Evolutionary conservation across 371 early-diverging fungal species (phyloP).

Genomic region (Haplosporangium sp.): DNA sequence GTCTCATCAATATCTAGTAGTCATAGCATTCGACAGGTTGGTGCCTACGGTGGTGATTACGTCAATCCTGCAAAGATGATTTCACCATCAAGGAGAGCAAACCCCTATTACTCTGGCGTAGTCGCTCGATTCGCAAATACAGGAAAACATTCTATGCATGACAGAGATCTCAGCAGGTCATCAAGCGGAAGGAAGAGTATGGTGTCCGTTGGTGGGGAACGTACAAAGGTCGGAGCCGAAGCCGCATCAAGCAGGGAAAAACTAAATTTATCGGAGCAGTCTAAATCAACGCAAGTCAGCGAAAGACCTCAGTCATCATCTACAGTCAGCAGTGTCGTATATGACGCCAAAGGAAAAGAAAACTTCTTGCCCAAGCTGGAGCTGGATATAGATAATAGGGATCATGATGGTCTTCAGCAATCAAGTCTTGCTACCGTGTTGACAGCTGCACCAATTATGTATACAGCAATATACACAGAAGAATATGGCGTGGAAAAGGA

Average conservation of each 20-base stretch:
- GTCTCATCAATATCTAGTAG: conserved; percentile 53
- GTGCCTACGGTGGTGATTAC: conserved; percentile 35
- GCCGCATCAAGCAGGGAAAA: conserved; percentile 23
- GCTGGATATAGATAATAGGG: not conserved
- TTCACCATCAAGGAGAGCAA: conserved; percentile 48
- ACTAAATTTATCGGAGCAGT: conserved; percentile 1
- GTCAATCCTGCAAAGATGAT: conserved; percentile 36
- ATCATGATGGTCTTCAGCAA: not conserved
- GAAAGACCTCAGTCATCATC: conserved; percentile 18
- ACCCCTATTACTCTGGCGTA: conserved; percentile 52
- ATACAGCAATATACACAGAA: conserved; percentile 31
- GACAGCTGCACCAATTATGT: conserved; percentile 17
- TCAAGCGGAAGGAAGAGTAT: conserved; percentile 34
- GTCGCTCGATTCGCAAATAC: conserved; percentile 44
- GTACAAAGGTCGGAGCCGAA: conserved; percentile 34
- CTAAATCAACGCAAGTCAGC: not conserved
- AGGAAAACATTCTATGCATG: conserved; percentile 37
- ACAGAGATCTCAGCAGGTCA: conserved; percentile 23
- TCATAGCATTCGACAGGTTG: conserved; percentile 52
- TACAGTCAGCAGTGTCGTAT: conserved; percentile 7
- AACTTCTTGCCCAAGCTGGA: not conserved
- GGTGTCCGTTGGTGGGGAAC: conserved; percentile 40
- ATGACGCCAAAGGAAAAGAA: conserved; percentile 18
- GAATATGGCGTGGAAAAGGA: conserved; percentile 39
- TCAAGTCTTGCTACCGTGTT: conserved; percentile 7